Conservation (phyloP, 129 eudicot genomes). For the Mikania micrantha region DNA sequence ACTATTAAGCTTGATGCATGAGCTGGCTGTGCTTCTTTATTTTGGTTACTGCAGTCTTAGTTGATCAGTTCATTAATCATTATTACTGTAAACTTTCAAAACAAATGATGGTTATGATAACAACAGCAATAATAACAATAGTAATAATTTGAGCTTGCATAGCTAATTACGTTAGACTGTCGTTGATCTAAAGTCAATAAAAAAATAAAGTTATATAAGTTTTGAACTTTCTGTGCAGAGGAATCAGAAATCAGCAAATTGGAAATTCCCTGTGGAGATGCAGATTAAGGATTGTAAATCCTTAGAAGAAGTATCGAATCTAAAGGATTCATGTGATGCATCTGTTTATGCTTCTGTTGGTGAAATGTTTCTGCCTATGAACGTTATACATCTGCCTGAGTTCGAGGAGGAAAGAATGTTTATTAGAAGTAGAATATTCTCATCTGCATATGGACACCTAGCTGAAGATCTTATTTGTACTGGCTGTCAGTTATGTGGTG, state of each 20-base stretch:
- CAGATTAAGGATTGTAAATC: constrained; percentile 41
- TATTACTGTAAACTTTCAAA: background rate
- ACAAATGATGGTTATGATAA: background rate
- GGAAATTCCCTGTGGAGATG: constrained; percentile 57
- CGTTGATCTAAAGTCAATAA: background rate
- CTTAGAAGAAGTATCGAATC: constrained; percentile 44
- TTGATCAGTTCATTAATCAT: background rate
- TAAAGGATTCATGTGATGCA: constrained; percentile 41
- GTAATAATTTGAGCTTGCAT: background rate
- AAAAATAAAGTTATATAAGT: background rate
- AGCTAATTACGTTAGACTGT: background rate
- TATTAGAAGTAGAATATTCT: constrained; percentile 49
- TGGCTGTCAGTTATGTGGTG: constrained; percentile 79
- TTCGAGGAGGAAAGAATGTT: constrained; percentile 60
- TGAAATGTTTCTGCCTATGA: constrained; percentile 70
- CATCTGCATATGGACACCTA: constrained; percentile 32
- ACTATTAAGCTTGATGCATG: background rate
- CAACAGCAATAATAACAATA: background rate
- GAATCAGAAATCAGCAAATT: constrained; percentile 41
- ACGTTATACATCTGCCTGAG: constrained; percentile 36
- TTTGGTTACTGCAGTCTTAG: background rate
- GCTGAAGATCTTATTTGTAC: constrained; percentile 63
- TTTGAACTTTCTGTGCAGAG: constrained; percentile 25
- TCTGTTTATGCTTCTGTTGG: constrained; percentile 64
- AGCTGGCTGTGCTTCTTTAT: background rate